Percentiles rank a stretch among this genome's conserved stretches.
Evolutionary conservation across 768 basidiomycete genomes (phyloP).

Genomic region (Podaxis pistillaris): DNA sequence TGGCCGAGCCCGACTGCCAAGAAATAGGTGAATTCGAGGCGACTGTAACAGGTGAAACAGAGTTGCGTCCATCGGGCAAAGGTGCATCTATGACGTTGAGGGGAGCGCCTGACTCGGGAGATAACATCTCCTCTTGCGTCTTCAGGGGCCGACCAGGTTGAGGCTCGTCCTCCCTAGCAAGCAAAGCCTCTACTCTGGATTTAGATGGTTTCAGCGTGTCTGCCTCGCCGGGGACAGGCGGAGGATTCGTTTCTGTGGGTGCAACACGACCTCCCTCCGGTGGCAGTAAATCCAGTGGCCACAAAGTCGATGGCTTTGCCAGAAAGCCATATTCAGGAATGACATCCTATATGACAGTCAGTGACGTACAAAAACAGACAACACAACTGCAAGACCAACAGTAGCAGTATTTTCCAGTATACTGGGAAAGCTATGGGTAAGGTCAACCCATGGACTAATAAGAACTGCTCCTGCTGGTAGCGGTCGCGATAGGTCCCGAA

Average conservation of each 20-base stretch:
- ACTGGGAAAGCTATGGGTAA: constrained; percentile 84
- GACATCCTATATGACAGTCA: constrained; percentile 52
- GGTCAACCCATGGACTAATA: constrained; percentile 81
- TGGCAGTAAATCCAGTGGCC: constrained; percentile 49
- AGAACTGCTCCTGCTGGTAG: constrained; percentile 75
- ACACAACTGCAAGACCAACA: constrained; percentile 30
- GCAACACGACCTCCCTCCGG: constrained; percentile 33
- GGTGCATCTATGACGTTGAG: not conserved
- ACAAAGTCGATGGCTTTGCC: constrained; percentile 54
- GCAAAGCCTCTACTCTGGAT: constrained; percentile 24
- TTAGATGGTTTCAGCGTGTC: constrained; percentile 42
- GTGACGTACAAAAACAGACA: not conserved
- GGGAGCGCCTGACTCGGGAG: not conserved
- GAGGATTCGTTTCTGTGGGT: constrained; percentile 36
- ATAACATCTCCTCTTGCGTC: constrained; percentile 32
- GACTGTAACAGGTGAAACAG: not conserved
- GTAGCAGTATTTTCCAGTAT: constrained; percentile 66
- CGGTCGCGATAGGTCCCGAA: constrained; percentile 70
- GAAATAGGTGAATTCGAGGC: not conserved
- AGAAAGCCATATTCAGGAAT: constrained; percentile 63
- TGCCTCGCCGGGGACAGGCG: constrained; percentile 48
- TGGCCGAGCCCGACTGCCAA: not conserved
- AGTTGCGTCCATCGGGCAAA: not conserved
- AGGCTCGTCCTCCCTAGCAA: constrained; percentile 18
- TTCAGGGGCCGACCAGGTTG: constrained; percentile 19